phyloP scores from a whole-genome alignment of 169 alveolate genomes.

The Blepharisma undulans region DNA sequence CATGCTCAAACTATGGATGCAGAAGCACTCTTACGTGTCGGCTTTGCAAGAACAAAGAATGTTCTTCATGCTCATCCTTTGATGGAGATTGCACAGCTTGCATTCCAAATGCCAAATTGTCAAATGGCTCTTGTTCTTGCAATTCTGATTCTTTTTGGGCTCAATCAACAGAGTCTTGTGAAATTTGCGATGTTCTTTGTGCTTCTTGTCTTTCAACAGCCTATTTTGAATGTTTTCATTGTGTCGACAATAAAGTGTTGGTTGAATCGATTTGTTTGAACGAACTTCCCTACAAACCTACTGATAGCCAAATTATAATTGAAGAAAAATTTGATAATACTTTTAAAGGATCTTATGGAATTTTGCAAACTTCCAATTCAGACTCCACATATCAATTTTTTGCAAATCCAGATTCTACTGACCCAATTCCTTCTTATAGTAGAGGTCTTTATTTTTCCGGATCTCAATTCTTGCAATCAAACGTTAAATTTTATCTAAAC shows the following conservation, averaged over 20 bases:
- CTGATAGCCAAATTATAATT: background rate
- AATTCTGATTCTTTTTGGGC: background rate
- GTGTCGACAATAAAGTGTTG: too few species aligned
- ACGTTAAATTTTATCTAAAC: background rate
- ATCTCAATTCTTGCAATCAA: background rate
- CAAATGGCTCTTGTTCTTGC: background rate
- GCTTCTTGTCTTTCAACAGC: too few species aligned
- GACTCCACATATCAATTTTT: background rate
- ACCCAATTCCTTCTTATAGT: background rate
- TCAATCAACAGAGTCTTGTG: background rate
- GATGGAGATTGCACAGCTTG: too few species aligned
- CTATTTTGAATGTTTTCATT: too few species aligned
- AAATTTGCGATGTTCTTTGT: background rate
- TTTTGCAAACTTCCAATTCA: background rate
- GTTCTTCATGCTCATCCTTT: too few species aligned
- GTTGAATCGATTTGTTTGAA: too few species aligned
- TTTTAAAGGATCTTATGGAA: background rate
- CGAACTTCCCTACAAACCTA: too few species aligned
- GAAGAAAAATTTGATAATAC: background rate
- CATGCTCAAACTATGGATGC: too few species aligned
- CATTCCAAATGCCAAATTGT: too few species aligned
- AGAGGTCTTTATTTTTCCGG: background rate
- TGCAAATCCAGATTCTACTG: background rate
- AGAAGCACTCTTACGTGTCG: too few species aligned
- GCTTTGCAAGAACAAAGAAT: too few species aligned